Evolutionary conservation across 768 basidiomycete genomes (phyloP), one percentile per base, ranked within the genome.

Genomic region (Russula olivacea): DNA sequence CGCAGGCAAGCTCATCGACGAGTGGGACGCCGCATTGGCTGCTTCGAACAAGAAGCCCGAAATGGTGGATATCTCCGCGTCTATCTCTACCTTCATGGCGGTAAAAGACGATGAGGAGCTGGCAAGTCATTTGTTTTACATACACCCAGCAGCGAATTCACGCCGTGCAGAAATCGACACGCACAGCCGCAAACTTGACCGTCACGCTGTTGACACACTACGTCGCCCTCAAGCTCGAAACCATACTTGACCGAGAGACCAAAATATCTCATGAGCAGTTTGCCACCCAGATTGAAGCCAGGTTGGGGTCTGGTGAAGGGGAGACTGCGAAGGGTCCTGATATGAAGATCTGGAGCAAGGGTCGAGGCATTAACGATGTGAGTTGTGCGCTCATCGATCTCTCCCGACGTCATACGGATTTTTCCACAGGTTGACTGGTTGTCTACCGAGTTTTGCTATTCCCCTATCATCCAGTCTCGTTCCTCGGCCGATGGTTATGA

Each of bases 381-480:
- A 69, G 89, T 79, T 21, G 43, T 17, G 14, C 25, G 15, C 49
- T 43, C 30, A 59, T 45, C 8, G 53, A 28, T 49, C 57, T 17
- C 61, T 55, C 45, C 55, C 48, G 36, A 59, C 41, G 63, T 55
- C 61, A 63, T 64, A 53, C 51, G 12, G 19, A 19, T 19, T 61
- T 56, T 61, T 17, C 30, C 38, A 15, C 69, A 97, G 91, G 81
- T 93, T 60, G 93, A 99, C 71, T 96, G 91, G 84, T 77, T 79
- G n/a, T 81, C 86, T 2, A 88, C 89, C 7, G 97, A 99, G 74
- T 96, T 95, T 75, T 90, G 91, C 68, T 98, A 96, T 74, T 84
- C 91, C 2, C 94, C 96, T 2, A 95, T 98, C 72, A 91, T 98
- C 71, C 96, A 98, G 68, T 98, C 95, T 7, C 88, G 88, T 47